Conservation (phyloP, 1,139 yeast genomes). For the Suhomyces wounanorum region DNA sequence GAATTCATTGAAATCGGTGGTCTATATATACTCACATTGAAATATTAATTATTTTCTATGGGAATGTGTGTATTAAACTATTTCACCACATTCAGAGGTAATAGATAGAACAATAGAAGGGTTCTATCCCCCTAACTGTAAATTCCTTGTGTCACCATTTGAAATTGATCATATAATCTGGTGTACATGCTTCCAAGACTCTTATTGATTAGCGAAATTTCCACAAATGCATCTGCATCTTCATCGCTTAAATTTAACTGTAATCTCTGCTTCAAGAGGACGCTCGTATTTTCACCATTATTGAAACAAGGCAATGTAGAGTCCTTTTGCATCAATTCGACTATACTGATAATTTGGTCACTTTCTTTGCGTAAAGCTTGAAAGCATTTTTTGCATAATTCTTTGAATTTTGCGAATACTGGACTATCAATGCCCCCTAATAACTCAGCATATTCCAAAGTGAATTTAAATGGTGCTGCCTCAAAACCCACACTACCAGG, state of each 20-base stretch:
- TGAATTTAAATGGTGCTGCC: slow-evolving; percentile 93
- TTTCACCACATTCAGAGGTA: background rate
- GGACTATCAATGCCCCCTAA: slow-evolving; percentile 75
- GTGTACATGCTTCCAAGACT: slow-evolving; percentile 91
- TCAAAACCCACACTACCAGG: slow-evolving; percentile 97
- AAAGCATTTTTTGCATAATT: slow-evolving; percentile 72
- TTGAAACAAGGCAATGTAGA: slow-evolving; percentile 89
- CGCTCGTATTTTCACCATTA: slow-evolving; percentile 81
- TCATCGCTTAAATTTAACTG: slow-evolving; percentile 73
- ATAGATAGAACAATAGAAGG: no score
- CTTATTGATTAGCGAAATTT: slow-evolving; percentile 67
- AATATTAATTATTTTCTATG: no score
- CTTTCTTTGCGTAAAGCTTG: slow-evolving; percentile 66
- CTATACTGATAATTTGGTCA: slow-evolving; percentile 74
- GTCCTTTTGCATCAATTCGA: slow-evolving; percentile 91
- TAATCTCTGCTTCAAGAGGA: slow-evolving; percentile 74
- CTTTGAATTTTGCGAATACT: slow-evolving; percentile 58
- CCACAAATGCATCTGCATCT: slow-evolving; percentile 79
- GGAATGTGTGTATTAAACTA: no score
- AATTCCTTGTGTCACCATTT: slow-evolving; percentile 90
- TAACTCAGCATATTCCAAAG: slow-evolving; percentile 82
- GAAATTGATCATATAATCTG: slow-evolving; percentile 90
- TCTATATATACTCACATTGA: no score
- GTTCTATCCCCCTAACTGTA: no score
- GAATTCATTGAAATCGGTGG: background rate